Evolutionary conservation across 2,329 filamentous ascomycete species (phyloP).

Genomic region (Huntiella abstrusa): DNA sequence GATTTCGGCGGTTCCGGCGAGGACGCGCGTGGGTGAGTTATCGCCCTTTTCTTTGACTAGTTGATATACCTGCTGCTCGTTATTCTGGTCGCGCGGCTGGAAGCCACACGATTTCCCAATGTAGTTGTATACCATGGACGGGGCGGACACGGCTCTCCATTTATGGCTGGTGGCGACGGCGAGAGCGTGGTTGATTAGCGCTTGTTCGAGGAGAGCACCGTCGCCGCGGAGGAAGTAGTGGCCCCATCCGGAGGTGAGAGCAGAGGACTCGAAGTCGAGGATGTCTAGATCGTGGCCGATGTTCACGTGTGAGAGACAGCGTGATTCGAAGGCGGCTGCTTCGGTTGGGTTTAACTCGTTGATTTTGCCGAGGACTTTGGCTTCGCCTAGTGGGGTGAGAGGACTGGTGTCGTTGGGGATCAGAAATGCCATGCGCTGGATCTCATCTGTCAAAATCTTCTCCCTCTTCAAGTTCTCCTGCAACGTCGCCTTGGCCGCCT

Average conservation of each 20-base stretch:
- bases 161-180: slow-evolving; percentile 50
- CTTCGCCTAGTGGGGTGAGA: slow-evolving; percentile 52
- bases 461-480: slow-evolving; percentile 42
- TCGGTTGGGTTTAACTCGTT: slow-evolving; percentile 34
- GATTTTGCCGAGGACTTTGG: slow-evolving; percentile 55
- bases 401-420: slow-evolving; percentile 74
- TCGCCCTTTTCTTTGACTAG: slow-evolving; percentile 22
- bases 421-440: slow-evolving; percentile 54
- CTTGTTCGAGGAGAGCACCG: slow-evolving; percentile 84
- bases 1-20: slow-evolving; percentile 87
- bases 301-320: slow-evolving; percentile 48
- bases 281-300: slow-evolving; percentile 74
- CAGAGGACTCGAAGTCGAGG: slow-evolving; percentile 73
- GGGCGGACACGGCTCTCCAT: slow-evolving; percentile 68
- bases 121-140: slow-evolving; percentile 79
- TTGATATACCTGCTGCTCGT: slow-evolving; percentile 80
- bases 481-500: slow-evolving; percentile 43
- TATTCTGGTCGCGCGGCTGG: slow-evolving; percentile 75
- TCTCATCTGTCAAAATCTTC: slow-evolving; percentile 39
- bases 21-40: slow-evolving; percentile 48
- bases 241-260: slow-evolving; percentile 78
- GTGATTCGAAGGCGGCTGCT: neutral
- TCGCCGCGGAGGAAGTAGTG: slow-evolving; percentile 96
- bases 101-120: slow-evolving; percentile 86
- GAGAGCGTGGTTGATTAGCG: slow-evolving; percentile 72